These are phyloP conservation scores for Cercis canadensis DNA, from an alignment of 306 rosid species.

Conservation along the genomic window DNA sequence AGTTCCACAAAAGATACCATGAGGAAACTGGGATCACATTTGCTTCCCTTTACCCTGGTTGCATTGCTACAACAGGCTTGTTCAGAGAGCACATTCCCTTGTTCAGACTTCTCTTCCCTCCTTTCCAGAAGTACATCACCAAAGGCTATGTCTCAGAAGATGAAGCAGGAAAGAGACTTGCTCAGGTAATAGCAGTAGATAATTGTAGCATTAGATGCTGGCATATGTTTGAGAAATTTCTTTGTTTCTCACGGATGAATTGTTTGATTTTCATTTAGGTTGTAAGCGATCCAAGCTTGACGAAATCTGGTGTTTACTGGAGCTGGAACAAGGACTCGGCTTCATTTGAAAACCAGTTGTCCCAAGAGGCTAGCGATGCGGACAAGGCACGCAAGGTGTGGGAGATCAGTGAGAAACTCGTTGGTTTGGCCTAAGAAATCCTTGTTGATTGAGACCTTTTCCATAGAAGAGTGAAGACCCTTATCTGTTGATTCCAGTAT, in stretches of 20 bases:
- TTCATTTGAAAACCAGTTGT: constrained; percentile 90
- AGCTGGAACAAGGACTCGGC: constrained; percentile 97
- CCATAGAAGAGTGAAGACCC: constrained; percentile 25
- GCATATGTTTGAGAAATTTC: neutral
- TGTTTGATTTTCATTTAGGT: constrained; percentile 59
- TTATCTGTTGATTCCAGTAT: constrained; percentile 32
- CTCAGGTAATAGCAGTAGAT: constrained; percentile 70
- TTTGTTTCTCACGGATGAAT: constrained; percentile 28
- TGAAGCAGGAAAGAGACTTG: constrained; percentile 97
- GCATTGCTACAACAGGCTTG: constrained; percentile 98
- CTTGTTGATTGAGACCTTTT: constrained; percentile 26
- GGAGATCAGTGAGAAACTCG: constrained; percentile 95
- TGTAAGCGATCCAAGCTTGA: constrained; percentile 92
- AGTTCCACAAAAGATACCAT: constrained; percentile 80
- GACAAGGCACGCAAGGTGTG: constrained; percentile 94
- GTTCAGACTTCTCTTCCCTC: constrained; percentile 91
- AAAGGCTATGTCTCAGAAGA: constrained; percentile 96
- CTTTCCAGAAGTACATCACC: constrained; percentile 96
- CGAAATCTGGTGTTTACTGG: constrained; percentile 98
- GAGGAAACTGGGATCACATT: constrained; percentile 95
- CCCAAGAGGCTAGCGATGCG: constrained; percentile 83
- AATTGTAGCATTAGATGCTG: neutral
- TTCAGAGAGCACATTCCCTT: constrained; percentile 96
- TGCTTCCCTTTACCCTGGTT: constrained; percentile 94
- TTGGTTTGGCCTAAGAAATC: constrained; percentile 74